Evolutionary conservation across 257 asterid genomes (phyloP).

Genomic region (Nyctanthes arbortristis): DNA sequence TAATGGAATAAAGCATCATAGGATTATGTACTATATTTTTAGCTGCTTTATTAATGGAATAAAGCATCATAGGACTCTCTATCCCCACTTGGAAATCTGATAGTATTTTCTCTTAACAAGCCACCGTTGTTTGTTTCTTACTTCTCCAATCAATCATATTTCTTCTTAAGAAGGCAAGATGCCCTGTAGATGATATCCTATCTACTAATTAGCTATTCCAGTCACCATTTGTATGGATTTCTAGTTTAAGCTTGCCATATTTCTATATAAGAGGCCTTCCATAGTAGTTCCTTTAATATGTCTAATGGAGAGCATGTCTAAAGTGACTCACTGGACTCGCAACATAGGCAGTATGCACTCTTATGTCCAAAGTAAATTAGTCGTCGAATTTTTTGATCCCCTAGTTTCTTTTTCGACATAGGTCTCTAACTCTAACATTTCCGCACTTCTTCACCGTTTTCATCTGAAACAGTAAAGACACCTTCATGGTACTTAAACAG

Average conservation of each 20-base stretch:
- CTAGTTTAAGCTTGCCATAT: neutral
- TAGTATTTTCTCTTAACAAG: neutral
- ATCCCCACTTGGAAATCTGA: neutral
- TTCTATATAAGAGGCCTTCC: neutral
- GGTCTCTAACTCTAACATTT: neutral
- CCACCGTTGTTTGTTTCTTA: neutral
- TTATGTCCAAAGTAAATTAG: neutral
- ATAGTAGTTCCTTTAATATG: neutral
- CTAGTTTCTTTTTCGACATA: neutral
- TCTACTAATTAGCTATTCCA: neutral
- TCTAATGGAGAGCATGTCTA: neutral
- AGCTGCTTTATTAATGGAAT: neutral
- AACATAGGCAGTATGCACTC: neutral
- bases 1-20: neutral
- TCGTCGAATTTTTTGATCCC: neutral
- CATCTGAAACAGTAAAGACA: neutral
- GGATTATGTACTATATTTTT: neutral
- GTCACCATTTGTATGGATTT: neutral
- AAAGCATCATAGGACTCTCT: neutral
- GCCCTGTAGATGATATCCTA: neutral
- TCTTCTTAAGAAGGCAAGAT: neutral
- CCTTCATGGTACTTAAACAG: no score
- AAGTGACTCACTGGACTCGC: neutral
- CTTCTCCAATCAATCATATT: neutral
- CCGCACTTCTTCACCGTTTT: neutral